Evolutionary conservation across 208 protist genomes (phyloP), one percentile per base, ranked within the genome.

Genomic region (Phytomonas sp.): DNA sequence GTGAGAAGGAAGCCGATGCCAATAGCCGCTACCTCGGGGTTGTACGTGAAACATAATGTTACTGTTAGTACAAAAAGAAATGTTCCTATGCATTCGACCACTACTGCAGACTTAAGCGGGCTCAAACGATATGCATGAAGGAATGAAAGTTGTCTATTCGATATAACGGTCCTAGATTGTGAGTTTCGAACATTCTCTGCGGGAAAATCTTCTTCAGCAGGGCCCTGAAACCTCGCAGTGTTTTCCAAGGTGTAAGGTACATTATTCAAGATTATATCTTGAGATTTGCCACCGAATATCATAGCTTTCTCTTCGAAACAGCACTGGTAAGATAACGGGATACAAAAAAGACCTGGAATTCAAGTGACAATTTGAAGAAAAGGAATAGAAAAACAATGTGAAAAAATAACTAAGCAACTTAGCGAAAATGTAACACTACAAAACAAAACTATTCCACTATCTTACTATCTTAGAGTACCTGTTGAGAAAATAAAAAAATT

Each of bases 31-130:
- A 94, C 82, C 83, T 94, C 85, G 0, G 78, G 34, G 61, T 86
- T 87, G 49, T 86, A 76, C n/a, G 73, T 76, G 32, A 65, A 70
- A 56, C 75, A 83, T 33, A 94, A 78, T 29, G 85, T 83, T 30
- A 94, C 84, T 4, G 85, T 91, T 60, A 94, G 81, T 16, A 91
- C 88, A 4, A 94, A 69, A 31, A 94, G 68, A 66, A 94, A 94
- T 0, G 88, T 91, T 2, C 88, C 88, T 19, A 94, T 91, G 70
- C 84, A 88, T 78, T 94, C 88, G 7, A 89, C 88, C 52, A 89
- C 79, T 4, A 78, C 88, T 29, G 83, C 84, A 14, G 85, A 91
- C 80, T 82, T 82, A 70, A 87, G 77, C 29, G 78, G 76, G 36
- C 76, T 81, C 32, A 94, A 76, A 65, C 83, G 80, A 29, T 80